Conservation (phyloP, 495 filamentous ascomycete genomes). For the Xylaria longipes region DNA sequence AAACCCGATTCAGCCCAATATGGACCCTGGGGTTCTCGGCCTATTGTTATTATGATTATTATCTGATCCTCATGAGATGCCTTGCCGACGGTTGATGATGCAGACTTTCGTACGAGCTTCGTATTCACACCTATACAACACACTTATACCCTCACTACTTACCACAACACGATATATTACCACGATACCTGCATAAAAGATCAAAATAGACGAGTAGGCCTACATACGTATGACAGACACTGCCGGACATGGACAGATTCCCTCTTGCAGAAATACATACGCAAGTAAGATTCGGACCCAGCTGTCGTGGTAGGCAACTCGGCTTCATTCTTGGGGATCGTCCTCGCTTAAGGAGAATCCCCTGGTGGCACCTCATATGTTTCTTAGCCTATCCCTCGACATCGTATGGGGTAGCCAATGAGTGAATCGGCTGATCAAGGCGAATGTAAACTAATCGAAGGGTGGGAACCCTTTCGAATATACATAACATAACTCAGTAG, state of each 20-base stretch:
- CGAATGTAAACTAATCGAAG: conserved; percentile 3
- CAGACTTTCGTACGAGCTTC: conserved; percentile 8
- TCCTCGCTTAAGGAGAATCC: conserved; percentile 6
- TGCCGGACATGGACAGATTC: conserved; percentile 11
- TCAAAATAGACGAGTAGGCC: neutral
- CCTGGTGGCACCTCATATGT: conserved; percentile 1
- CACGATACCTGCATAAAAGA: conserved; percentile 3
- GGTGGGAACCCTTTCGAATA: neutral
- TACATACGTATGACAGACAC: conserved; percentile 11
- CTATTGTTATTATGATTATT: conserved; percentile 4
- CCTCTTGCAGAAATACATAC: conserved; percentile 22
- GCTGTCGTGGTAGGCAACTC: conserved; percentile 16
- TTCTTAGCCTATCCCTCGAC: neutral
- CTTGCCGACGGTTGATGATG: conserved; percentile 8
- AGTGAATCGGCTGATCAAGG: neutral
- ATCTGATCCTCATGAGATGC: conserved; percentile 4
- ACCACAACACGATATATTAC: neutral
- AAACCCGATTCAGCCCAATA: conserved; percentile 18
- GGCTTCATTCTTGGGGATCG: conserved; percentile 17
- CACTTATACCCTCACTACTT: neutral
- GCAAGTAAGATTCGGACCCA: conserved; percentile 26
- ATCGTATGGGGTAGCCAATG: conserved; percentile 2
- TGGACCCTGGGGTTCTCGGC: conserved; percentile 16
- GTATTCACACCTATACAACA: conserved; percentile 14
- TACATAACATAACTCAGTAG: conserved; percentile 3